Evolutionary conservation across 2,329 filamentous ascomycete genomes (phyloP).

Genomic region (Diaporthe velutina): DNA sequence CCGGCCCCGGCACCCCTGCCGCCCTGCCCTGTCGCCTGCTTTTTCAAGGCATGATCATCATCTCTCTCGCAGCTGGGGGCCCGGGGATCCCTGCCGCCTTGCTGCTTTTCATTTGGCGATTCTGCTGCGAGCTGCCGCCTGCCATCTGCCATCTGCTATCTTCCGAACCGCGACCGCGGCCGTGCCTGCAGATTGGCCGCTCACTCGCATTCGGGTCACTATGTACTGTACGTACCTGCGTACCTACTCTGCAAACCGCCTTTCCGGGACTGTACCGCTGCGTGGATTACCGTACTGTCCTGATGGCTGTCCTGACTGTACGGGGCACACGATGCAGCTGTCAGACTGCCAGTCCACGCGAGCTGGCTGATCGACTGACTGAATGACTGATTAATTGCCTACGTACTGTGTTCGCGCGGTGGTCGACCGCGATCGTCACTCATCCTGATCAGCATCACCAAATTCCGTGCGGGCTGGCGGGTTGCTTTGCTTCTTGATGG

Average conservation of each 20-base stretch:
- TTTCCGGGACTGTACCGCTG: not conserved
- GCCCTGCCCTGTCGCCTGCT: conserved; percentile 17
- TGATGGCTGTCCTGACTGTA: conserved; percentile 1
- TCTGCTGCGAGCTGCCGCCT: conserved; percentile 5
- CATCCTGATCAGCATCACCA: conserved; percentile 15
- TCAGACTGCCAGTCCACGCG: conserved; percentile 18
- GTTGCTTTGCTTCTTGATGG: conserved; percentile 17
- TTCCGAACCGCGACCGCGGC: conserved; percentile 5
- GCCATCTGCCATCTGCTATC: conserved; percentile 27
- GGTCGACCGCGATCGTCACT: conserved; percentile 19
- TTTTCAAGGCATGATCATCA: conserved; percentile 27
- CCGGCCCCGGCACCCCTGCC: conserved; percentile 11
- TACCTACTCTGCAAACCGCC: not conserved
- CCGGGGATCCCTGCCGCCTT: not conserved
- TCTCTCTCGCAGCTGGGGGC: conserved; percentile 1
- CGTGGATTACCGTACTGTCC: not conserved
- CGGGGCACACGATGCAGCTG: conserved; percentile 21
- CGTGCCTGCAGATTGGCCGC: not conserved
- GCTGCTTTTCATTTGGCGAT: conserved; percentile 5
- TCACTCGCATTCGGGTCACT: not conserved
- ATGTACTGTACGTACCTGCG: not conserved
- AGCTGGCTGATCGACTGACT: conserved; percentile 1
- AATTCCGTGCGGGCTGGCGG: not conserved
- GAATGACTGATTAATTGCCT: not conserved
- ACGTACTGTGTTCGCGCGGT: conserved; percentile 14